phyloP scores from a whole-genome alignment of 2,329 filamentous ascomycete species.

The Microsporum canis region DNA sequence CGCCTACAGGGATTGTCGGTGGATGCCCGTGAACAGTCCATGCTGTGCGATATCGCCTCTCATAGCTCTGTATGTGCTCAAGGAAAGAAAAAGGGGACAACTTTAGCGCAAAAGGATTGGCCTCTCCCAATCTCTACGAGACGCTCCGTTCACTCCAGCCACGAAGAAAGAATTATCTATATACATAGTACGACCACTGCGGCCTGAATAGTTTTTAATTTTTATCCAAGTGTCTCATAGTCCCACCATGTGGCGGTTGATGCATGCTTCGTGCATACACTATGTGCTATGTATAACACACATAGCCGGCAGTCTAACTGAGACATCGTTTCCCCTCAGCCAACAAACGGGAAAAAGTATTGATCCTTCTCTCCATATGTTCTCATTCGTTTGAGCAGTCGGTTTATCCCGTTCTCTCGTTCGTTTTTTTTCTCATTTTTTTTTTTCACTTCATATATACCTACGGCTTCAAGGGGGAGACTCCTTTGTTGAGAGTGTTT shows the following conservation, averaged over 20 bases:
- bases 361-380: neutral
- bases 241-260: conserved; percentile 1
- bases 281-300: neutral
- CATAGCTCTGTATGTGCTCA: neutral
- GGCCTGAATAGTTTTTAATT: neutral
- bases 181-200: neutral
- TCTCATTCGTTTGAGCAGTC: neutral
- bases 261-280: neutral
- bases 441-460: neutral
- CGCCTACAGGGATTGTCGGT: neutral
- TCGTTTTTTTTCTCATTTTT: neutral
- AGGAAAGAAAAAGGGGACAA: neutral
- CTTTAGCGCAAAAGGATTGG: neutral
- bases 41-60: neutral
- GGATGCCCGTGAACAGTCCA: neutral
- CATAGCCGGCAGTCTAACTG: neutral
- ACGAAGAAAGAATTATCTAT: neutral
- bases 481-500: conserved; percentile 3
- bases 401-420: neutral
- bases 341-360: neutral
- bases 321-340: neutral
- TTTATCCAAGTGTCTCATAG: neutral
- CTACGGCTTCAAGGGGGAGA: neutral
- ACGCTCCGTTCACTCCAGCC: neutral
- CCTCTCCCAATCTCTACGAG: too few species aligned